phyloP scores from a whole-genome alignment of 106 monocot genomes.

The Cymbidium sinense region DNA sequence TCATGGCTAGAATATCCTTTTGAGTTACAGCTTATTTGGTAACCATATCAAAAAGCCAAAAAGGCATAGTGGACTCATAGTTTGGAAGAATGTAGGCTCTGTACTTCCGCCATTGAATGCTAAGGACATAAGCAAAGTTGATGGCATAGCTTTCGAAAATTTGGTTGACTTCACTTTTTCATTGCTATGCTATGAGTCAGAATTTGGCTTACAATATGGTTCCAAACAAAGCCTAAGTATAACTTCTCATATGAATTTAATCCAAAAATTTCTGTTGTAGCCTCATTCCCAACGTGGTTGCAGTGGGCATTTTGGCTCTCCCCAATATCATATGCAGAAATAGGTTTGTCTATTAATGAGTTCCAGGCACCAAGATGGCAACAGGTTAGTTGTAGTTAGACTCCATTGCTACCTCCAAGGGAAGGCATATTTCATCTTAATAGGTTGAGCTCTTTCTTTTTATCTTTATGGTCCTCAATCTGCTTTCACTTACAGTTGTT shows the following conservation, averaged over 20 bases:
- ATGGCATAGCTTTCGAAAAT: neutral
- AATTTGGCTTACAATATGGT: too few relatives aligned
- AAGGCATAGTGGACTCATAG: neutral
- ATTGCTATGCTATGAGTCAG: too few relatives aligned
- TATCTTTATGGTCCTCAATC: neutral
- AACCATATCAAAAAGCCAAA: neutral
- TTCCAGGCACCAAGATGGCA: constrained; percentile 22
- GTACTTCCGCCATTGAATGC: too few relatives aligned
- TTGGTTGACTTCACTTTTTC: neutral
- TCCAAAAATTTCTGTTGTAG: constrained; percentile 1
- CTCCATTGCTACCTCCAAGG: too few relatives aligned
- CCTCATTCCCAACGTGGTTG: constrained; percentile 17
- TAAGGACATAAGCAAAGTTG: too few relatives aligned
- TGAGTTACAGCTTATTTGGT: neutral
- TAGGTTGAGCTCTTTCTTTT: neutral
- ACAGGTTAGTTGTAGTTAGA: constrained; percentile 8
- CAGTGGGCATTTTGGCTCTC: constrained; percentile 18
- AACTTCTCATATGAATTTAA: neutral
- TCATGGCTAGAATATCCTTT: neutral
- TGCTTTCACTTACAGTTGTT: neutral
- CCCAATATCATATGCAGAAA: constrained; percentile 21
- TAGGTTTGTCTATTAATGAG: constrained; percentile 19
- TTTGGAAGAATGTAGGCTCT: neutral
- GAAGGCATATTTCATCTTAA: neutral
- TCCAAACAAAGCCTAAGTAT: neutral